Percentiles rank a stretch among this genome's conserved stretches.
Conservation (phyloP, 768 basidiomycete species). For the Russula dissimulans region DNA sequence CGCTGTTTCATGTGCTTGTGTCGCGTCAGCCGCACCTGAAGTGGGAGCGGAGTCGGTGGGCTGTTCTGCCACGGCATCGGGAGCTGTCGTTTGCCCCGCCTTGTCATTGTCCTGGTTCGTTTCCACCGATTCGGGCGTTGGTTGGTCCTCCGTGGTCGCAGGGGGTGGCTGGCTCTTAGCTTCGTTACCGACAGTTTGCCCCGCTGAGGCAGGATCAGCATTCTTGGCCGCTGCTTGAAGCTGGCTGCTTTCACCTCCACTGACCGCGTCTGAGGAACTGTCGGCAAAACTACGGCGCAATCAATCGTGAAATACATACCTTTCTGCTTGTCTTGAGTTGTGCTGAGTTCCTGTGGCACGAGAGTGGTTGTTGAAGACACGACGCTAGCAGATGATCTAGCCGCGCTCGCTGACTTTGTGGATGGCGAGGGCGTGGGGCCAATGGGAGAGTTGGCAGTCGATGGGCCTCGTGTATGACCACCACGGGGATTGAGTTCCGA, state of each 20-base stretch:
- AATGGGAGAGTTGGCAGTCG: neutral
- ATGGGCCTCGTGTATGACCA: neutral
- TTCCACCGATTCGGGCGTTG: neutral
- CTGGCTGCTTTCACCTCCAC: neutral
- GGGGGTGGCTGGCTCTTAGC: neutral
- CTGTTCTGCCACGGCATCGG: neutral
- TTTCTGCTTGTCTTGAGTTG: neutral
- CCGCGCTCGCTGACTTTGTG: neutral
- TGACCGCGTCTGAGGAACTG: neutral
- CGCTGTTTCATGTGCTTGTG: neutral
- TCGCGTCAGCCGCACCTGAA: neutral
- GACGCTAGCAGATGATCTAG: neutral
- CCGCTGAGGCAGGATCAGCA: neutral
- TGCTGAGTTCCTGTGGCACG: neutral
- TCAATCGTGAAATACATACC: neutral
- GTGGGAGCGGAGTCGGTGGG: neutral
- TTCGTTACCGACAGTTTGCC: neutral
- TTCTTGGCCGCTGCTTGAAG: neutral
- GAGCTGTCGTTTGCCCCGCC: neutral
- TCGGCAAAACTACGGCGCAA: neutral
- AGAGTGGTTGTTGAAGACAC: slow-evolving; percentile 1
- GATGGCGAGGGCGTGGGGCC: neutral
- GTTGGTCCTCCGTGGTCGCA: neutral
- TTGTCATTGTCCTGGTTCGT: neutral
- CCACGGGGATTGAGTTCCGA: neutral